Percentiles rank a stretch among this genome's conserved stretches.
Evolutionary conservation across 202 grass and related monocot genomes (phyloP).

Genomic region (Schoenoplectus tabernaemontani): DNA sequence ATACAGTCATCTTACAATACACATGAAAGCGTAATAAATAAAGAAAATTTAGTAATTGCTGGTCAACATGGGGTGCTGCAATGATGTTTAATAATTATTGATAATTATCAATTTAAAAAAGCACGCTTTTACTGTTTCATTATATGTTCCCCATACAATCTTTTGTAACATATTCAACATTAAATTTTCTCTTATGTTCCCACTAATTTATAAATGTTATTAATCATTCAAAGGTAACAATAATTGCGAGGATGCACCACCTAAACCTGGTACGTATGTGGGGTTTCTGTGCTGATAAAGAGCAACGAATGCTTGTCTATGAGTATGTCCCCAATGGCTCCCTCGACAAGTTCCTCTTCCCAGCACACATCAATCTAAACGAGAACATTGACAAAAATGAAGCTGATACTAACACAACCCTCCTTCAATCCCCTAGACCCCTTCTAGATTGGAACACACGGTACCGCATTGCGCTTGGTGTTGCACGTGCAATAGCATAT

Average conservation of each 20-base stretch:
- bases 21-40: neutral
- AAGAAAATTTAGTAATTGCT: neutral
- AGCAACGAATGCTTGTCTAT: constrained; percentile 85
- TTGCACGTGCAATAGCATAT: constrained; percentile 67
- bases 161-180: neutral
- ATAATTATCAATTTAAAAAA: neutral
- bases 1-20: neutral
- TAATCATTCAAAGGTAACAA: constrained; percentile 37
- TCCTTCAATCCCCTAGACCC: neutral
- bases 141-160: neutral
- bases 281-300: constrained; percentile 92
- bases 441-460: constrained; percentile 63
- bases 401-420: neutral
- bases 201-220: neutral
- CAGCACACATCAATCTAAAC: neutral
- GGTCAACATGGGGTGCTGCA: neutral
- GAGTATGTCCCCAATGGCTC: constrained; percentile 94
- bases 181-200: neutral
- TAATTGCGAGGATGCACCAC: constrained; percentile 95
- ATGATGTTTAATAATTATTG: neutral
- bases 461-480: constrained; percentile 65
- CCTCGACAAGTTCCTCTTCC: constrained; percentile 82
- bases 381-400: neutral
- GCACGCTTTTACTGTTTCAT: neutral
- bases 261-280: constrained; percentile 94